These are phyloP conservation scores for Xerocomellus dryophilus DNA, from an alignment of 768 basidiomycete species.

Conservation along the genomic window DNA sequence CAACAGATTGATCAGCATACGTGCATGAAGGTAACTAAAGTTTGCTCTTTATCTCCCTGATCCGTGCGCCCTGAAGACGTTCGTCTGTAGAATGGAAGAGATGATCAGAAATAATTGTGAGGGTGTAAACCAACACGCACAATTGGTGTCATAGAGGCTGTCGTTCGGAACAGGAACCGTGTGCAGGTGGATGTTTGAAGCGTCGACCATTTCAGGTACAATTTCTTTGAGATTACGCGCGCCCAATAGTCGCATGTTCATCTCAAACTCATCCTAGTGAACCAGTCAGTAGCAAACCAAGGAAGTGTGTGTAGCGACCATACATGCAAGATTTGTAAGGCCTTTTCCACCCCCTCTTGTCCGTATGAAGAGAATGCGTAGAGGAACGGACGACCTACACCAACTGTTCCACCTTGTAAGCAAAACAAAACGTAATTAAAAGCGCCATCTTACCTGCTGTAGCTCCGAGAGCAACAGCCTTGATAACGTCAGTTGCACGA, in stretches of 20 bases:
- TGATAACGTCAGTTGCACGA: slow-evolving; percentile 84
- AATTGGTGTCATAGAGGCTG: slow-evolving; percentile 74
- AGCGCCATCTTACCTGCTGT: slow-evolving; percentile 56
- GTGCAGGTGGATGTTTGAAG: slow-evolving; percentile 63
- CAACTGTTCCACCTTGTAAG: slow-evolving; percentile 45
- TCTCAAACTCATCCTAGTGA: slow-evolving; percentile 90
- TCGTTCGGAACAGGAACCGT: slow-evolving; percentile 67
- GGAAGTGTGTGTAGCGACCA: slow-evolving; percentile 13
- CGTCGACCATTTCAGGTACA: slow-evolving; percentile 87
- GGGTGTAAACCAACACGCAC: slow-evolving; percentile 46
- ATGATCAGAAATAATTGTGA: not conserved
- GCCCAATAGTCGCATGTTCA: slow-evolving; percentile 93
- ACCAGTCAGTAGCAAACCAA: not conserved
- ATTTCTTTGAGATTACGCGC: slow-evolving; percentile 78
- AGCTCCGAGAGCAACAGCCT: slow-evolving; percentile 86
- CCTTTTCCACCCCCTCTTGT: slow-evolving; percentile 78
- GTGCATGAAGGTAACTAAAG: slow-evolving; percentile 25
- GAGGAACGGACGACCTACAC: slow-evolving; percentile 81
- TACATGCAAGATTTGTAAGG: slow-evolving; percentile 74
- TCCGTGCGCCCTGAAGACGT: slow-evolving; percentile 40
- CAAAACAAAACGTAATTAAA: not conserved
- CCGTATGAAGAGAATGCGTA: slow-evolving; percentile 92
- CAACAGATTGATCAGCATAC: not conserved
- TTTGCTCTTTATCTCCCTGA: slow-evolving; percentile 40
- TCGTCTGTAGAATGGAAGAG: slow-evolving; percentile 36